A percentile compares a stretch with the other conserved stretches of the same genome.
phyloP scores from a whole-genome alignment of 2,329 filamentous ascomycete species.

The Alternaria sp. region DNA sequence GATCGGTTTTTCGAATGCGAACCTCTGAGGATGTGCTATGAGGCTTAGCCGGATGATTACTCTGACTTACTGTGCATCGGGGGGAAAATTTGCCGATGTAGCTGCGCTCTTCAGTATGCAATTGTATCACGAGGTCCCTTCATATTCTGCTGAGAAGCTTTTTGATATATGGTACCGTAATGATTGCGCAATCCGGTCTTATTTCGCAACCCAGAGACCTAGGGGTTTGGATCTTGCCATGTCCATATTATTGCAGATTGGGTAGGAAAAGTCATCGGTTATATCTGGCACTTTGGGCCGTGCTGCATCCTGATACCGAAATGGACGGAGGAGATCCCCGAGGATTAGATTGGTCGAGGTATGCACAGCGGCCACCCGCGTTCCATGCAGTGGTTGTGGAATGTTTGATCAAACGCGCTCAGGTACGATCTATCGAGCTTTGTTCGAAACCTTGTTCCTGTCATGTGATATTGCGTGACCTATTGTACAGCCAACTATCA shows the following conservation, averaged over 20 bases:
- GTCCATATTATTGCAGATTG: neutral
- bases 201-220: neutral
- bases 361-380: neutral
- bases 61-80: neutral
- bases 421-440: too few species aligned
- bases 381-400: neutral
- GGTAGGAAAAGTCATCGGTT: neutral
- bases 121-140: neutral
- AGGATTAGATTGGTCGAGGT: fast-evolving
- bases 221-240: neutral
- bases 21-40: neutral
- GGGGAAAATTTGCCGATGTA: neutral
- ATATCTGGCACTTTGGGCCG: neutral
- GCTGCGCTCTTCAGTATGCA: neutral
- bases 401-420: neutral
- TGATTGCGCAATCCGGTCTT: neutral
- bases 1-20: neutral
- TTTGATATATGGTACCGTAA: neutral
- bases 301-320: neutral
- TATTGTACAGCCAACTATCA: neutral
- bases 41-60: neutral
- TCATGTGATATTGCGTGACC: neutral
- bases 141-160: too few species aligned
- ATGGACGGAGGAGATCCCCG: neutral
- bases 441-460: neutral